Evolutionary conservation across 1,284 basidiomycete species (phyloP).

Genomic region (Heterobasidion parviporum): DNA sequence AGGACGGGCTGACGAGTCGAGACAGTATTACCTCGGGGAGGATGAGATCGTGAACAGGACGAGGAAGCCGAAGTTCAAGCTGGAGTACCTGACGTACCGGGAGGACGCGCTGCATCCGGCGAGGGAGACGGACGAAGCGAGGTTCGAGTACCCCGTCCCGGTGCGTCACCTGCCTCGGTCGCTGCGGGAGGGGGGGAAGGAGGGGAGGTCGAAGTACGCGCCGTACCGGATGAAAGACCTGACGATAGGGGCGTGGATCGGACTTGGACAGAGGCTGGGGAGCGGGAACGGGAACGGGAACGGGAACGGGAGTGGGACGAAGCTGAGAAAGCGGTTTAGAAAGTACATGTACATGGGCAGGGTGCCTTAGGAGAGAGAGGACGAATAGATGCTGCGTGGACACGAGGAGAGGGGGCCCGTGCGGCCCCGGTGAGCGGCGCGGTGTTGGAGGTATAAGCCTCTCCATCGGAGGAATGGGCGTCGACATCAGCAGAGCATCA

Average conservation of each 20-base stretch:
- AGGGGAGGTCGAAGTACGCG: conserved; percentile 44
- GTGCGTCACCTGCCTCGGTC: conserved; percentile 53
- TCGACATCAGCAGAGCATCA: too few species aligned
- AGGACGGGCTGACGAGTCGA: background rate
- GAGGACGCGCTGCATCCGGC: conserved; percentile 29
- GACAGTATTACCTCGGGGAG: conserved; percentile 70
- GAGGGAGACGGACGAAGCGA: conserved; percentile 18
- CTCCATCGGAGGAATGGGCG: too few species aligned
- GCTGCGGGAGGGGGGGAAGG: conserved; percentile 33
- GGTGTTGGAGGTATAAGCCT: too few species aligned
- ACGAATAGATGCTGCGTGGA: background rate
- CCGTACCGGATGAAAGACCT: conserved; percentile 68
- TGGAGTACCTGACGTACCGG: conserved; percentile 75
- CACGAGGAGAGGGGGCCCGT: conserved; percentile 2
- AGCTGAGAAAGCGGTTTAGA: conserved; percentile 59
- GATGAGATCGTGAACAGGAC: conserved; percentile 48
- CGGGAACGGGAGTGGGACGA: conserved; percentile 32
- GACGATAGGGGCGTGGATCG: conserved; percentile 75
- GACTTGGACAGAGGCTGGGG: conserved; percentile 59
- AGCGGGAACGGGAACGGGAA: conserved; percentile 34
- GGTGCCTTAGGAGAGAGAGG: conserved; percentile 16
- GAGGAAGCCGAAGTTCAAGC: conserved; percentile 54
- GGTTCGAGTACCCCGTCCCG: conserved; percentile 51
- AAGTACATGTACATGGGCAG: conserved; percentile 63
- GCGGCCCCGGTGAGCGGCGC: background rate